Conservation (phyloP, 768 basidiomycete genomes). For the Boletellus ananas region DNA sequence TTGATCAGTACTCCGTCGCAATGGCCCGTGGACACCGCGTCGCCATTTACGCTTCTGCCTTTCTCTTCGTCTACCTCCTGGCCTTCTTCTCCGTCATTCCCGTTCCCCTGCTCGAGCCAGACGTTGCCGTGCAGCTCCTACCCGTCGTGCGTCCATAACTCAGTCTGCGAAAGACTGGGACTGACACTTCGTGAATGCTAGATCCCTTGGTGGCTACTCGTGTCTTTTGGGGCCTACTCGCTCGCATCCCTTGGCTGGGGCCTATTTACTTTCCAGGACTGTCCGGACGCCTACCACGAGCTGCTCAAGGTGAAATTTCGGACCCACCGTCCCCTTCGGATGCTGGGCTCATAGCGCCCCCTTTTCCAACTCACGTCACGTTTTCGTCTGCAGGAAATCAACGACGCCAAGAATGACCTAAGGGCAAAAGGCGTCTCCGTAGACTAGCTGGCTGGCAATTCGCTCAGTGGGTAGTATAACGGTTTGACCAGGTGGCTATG, state of each 20-base stretch:
- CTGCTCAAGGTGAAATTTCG: slow-evolving; percentile 46
- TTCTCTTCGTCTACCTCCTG: slow-evolving; percentile 42
- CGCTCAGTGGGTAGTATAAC: too few relatives aligned
- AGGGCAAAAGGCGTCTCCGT: slow-evolving; percentile 58
- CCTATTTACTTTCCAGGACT: slow-evolving; percentile 68
- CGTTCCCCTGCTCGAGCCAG: slow-evolving; percentile 13
- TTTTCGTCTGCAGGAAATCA: slow-evolving; percentile 49
- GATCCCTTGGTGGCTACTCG: slow-evolving; percentile 82
- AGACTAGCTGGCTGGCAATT: slow-evolving; percentile 34
- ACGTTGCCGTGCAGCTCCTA: slow-evolving; percentile 2
- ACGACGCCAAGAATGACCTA: slow-evolving; percentile 53
- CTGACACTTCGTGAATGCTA: slow-evolving; percentile 21
- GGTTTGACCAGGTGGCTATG: too few relatives aligned
- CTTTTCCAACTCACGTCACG: background rate
- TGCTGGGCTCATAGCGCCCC: background rate
- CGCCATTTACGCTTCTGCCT: slow-evolving; percentile 40
- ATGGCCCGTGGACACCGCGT: slow-evolving; percentile 34
- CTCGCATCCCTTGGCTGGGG: slow-evolving; percentile 76
- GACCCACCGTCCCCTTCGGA: too few relatives aligned
- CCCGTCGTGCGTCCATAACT: slow-evolving; percentile 13
- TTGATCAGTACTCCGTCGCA: too few relatives aligned
- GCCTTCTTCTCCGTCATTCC: slow-evolving; percentile 5
- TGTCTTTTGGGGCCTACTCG: slow-evolving; percentile 76
- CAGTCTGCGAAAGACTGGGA: background rate
- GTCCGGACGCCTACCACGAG: slow-evolving; percentile 75